phyloP scores from a whole-genome alignment of 345 rosid species.

The Clarkia xantiana region DNA sequence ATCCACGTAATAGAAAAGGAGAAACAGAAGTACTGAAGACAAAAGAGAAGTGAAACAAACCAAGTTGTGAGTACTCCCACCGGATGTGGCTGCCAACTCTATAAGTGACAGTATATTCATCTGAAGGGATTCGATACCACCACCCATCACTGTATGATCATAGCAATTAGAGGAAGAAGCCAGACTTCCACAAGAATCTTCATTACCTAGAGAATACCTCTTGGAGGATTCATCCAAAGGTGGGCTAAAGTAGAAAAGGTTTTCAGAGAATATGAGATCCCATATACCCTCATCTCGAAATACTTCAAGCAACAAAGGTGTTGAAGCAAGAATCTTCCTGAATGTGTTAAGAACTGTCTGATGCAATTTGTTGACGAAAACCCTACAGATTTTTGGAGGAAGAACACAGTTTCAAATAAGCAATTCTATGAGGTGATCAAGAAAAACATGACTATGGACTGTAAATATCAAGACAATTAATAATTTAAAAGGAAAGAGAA shows the following conservation, averaged over 20 bases:
- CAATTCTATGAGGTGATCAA: neutral
- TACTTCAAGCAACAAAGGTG: slow-evolving; percentile 31
- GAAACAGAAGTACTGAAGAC: neutral
- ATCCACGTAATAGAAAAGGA: neutral
- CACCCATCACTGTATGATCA: slow-evolving; percentile 10
- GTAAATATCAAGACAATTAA: neutral
- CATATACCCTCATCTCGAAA: slow-evolving; percentile 53
- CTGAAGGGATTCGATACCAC: slow-evolving; percentile 35
- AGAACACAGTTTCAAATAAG: neutral
- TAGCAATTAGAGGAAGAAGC: slow-evolving; percentile 14
- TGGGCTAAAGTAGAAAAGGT: slow-evolving; percentile 40
- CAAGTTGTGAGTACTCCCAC: slow-evolving; percentile 41
- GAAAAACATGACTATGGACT: neutral
- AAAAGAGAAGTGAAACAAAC: slow-evolving; percentile 18
- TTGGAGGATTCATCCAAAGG: slow-evolving; percentile 21
- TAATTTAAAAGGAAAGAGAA: neutral
- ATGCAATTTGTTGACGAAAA: slow-evolving; percentile 36
- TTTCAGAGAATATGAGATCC: slow-evolving; percentile 67
- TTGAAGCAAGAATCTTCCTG: slow-evolving; percentile 40
- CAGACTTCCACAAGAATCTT: slow-evolving; percentile 13
- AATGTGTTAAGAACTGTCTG: slow-evolving; percentile 36
- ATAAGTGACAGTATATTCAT: slow-evolving; percentile 44
- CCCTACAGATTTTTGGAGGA: slow-evolving; percentile 22
- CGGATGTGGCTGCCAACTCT: slow-evolving; percentile 51
- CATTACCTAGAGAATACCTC: slow-evolving; percentile 13